Base-by-base conservation (phyloP, 2,329 filamentous ascomycete genomes). In the Claviceps sp. region DNA sequence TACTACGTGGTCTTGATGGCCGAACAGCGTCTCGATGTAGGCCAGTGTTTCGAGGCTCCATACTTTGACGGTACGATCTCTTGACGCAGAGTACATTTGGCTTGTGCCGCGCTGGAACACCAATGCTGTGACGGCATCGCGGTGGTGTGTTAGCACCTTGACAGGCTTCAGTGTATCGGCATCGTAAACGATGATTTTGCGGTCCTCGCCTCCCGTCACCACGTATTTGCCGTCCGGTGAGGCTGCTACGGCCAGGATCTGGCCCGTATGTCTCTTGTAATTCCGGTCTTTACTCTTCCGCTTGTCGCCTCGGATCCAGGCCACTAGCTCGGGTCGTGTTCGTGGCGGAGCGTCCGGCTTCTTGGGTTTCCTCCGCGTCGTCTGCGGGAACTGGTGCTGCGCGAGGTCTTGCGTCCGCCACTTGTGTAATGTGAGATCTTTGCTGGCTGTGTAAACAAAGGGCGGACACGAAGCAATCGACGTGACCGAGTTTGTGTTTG, bases 1-100 rank as follows among this genome's bases (percentile, higher is more conserved):
- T 40, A 91, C 76, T 5, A 97, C 86, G 57, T 87, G 78, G 64
- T 97, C 91, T 64, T 96, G 91, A 69, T 98, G 93, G 45, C 93
- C 93, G 64, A 96, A 97, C 0, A 98, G 75, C 0, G 91, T 97
- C 68, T 98, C 93, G 34, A 96, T 81, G 63, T 97, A 98, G 46
- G 91, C 89, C 56, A 95, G 76, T 65, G 94, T 89, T 60, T 95
- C 86, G 44, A 96, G 73, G 58, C 85, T 91, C 89, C 91, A 98
- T 37, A 94, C 85, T 68, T 97, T 97, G 64, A 98, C 85, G 2
- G 91, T 95, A 43, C 93, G 81, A 68, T 98, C 93, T 62, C 85
- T 87, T 51, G 88, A 93, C 53, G 86, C 85, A 3, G 89, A 94
- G 71, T 94, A 98, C 19, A 98, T 73, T 68, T 96, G 90, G 62